Base-by-base conservation (phyloP, 2,329 filamentous ascomycete genomes). In the Teratosphaeria nubilosa region DNA sequence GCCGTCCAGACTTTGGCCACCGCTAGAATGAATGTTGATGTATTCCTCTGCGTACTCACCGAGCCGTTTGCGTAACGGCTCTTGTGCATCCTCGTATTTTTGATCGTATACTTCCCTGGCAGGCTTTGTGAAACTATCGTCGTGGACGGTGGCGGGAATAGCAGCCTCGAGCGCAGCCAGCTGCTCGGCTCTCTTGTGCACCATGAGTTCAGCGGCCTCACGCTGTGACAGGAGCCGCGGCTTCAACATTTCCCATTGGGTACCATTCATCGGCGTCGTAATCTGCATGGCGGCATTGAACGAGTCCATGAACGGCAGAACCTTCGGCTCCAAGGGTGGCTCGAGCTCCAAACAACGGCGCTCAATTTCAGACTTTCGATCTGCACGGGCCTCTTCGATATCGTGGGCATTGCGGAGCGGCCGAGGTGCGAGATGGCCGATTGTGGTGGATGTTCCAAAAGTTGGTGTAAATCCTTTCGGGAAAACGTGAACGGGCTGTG, bases 211-310 rank as follows among this genome's bases (percentile, higher is more conserved):
- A n/a, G 86, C 86, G 63, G 81, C 80, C 59, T 80, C 77, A 64
- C 84, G 78, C 70, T 91, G 86, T 24, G 81, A 79, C 34, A 88
- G 72, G 14, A 92, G 76, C 59, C 85, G 83, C 54, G 85, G 83
- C 65, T 84, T 83, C 37, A 91, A 76, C 56, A 86, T 74, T 55
- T 82, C 80, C 88, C 88, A 92, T 3, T 85, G 82, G 57, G 78
- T 76, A 59, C 90, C 86, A 62, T 82, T 85, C 65, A 92, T 75
- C 22, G 85, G 84, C 25, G 82, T 79, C 10, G 82, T 81, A 41
- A 90, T 86, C 62, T 88, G 83, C 52, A 88, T 80, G 31, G 88
- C 85, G 41, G 86, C 86, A 67, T 86, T 83, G 70, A 90, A 92
- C 1, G 87, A 84, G 53, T 87, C 81, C 72, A 90, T 88, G 66